These are phyloP conservation scores for Naganishia randhawae DNA, from an alignment of 768 basidiomycete species.

Conservation along the genomic window DNA sequence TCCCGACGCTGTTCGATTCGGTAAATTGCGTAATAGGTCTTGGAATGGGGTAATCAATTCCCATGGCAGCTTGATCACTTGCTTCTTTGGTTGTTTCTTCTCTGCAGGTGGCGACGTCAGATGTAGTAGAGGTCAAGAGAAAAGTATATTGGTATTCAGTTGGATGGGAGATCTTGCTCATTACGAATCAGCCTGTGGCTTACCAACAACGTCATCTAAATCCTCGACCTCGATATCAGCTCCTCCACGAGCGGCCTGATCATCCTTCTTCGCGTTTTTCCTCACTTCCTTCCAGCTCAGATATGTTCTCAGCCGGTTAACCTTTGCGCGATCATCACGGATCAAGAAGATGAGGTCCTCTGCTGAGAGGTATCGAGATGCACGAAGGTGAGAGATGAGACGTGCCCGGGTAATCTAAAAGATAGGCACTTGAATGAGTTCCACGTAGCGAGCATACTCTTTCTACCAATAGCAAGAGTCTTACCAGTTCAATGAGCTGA, in stretches of 20 bases:
- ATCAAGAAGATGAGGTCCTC: constrained; percentile 97
- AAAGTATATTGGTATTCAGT: not conserved
- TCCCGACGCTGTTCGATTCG: constrained; percentile 13
- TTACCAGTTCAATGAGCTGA: constrained; percentile 83
- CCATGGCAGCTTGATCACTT: constrained; percentile 93
- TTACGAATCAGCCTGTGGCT: not conserved
- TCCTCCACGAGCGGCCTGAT: constrained; percentile 67
- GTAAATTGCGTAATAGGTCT: constrained; percentile 61
- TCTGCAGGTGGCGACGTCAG: not conserved
- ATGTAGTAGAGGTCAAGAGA: not conserved
- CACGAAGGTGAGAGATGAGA: constrained; percentile 71
- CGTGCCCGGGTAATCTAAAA: constrained; percentile 78
- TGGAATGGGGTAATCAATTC: constrained; percentile 88
- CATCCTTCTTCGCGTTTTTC: constrained; percentile 88
- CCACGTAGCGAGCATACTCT: not conserved
- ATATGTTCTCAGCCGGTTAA: constrained; percentile 86
- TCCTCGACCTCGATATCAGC: constrained; percentile 82
- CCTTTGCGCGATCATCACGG: constrained; percentile 86
- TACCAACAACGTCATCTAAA: constrained; percentile 52
- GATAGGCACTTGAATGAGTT: not conserved
- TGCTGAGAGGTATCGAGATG: constrained; percentile 77
- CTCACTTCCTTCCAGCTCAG: constrained; percentile 96
- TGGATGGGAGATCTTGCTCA: not conserved
- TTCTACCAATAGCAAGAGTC: constrained; percentile 29
- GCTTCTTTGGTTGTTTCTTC: constrained; percentile 79